Evolutionary conservation across 208 protist species (phyloP).

Genomic region (Trypanosomatidae sp.): DNA sequence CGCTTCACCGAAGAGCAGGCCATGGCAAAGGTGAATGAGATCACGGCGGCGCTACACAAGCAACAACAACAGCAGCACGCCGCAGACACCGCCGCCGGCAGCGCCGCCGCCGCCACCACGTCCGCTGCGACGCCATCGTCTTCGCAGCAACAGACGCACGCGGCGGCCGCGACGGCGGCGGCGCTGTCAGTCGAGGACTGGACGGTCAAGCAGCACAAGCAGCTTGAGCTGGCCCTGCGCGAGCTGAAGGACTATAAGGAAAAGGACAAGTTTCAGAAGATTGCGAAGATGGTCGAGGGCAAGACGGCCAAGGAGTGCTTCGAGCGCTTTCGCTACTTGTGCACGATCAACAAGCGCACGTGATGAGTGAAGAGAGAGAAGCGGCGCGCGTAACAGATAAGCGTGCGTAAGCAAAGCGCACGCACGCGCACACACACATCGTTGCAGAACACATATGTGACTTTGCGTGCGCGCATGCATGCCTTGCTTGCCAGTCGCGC

Average conservation of each 20-base stretch:
- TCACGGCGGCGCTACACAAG: conserved; percentile 46
- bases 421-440: neutral
- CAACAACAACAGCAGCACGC: neutral
- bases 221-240: conserved; percentile 87
- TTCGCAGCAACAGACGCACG: conserved; percentile 1
- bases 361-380: no score
- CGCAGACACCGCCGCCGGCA: conserved; percentile 2
- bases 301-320: conserved; percentile 96
- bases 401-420: neutral
- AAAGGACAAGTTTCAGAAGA: conserved; percentile 94
- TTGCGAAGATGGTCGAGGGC: conserved; percentile 83
- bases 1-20: conserved; percentile 84
- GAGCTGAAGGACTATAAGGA: conserved; percentile 89
- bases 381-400: no score
- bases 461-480: no score
- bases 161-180: conserved; percentile 1
- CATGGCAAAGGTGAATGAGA: conserved; percentile 85
- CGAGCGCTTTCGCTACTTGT: conserved; percentile 92
- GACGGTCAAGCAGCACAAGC: conserved; percentile 91
- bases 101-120: conserved; percentile 1
- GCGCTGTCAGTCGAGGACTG: conserved; percentile 66
- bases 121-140: no score
- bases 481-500: no score
- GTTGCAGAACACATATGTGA: neutral
- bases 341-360: conserved; percentile 52